Evolutionary conservation across 495 filamentous ascomycete species (phyloP).

Genomic region (Aspergillus homomorphus): DNA sequence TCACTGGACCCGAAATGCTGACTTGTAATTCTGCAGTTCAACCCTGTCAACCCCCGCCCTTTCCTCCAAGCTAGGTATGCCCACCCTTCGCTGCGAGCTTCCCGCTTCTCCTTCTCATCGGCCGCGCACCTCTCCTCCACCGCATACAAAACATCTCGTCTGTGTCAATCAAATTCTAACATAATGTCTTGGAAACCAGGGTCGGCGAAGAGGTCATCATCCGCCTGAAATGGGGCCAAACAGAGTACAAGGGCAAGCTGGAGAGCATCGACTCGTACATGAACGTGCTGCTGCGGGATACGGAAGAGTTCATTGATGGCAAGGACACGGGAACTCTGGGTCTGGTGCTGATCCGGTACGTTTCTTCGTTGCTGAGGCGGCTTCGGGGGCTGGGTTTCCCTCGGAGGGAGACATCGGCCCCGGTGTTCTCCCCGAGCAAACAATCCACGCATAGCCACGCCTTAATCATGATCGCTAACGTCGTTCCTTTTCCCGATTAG

Average conservation of each 20-base stretch:
- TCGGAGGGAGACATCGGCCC: not conserved
- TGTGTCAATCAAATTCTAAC: not conserved
- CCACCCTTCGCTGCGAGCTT: constrained; percentile 4
- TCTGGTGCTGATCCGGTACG: constrained; percentile 86
- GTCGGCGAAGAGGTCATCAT: constrained; percentile 88
- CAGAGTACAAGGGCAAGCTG: constrained; percentile 89
- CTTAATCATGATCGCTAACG: not conserved
- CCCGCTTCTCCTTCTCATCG: not conserved
- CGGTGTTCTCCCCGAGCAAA: too few species aligned
- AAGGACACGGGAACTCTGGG: constrained; percentile 81
- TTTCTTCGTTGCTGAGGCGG: constrained; percentile 3
- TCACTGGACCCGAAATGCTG: not conserved
- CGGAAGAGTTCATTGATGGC: constrained; percentile 88
- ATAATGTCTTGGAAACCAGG: constrained; percentile 34
- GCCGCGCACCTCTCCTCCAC: not conserved
- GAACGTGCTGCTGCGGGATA: constrained; percentile 88
- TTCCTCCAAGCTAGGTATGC: constrained; percentile 83
- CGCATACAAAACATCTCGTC: constrained; percentile 1
- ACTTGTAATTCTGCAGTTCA: constrained; percentile 50
- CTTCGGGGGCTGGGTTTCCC: not conserved
- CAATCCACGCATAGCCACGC: too few species aligned
- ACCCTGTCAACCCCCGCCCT: constrained; percentile 86
- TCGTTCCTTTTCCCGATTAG: constrained; percentile 34
- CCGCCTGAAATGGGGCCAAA: constrained; percentile 95
- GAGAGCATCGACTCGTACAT: constrained; percentile 97